Evolutionary conservation across 1,284 basidiomycete genomes (phyloP).

Genomic region (Marasmius sp.): DNA sequence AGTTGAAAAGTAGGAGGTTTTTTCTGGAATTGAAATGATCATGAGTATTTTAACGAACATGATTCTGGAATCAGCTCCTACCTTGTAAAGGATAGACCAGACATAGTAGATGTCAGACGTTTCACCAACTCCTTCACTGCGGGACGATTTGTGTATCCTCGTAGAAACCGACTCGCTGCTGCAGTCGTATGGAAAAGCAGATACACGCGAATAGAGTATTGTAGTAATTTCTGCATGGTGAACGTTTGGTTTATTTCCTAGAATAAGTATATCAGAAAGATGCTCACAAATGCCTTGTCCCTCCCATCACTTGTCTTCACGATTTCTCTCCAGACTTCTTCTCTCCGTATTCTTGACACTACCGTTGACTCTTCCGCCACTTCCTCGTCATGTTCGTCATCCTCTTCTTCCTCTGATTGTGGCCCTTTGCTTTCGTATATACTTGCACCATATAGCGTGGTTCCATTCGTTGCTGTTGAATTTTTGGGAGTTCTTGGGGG

Average conservation of each 20-base stretch:
- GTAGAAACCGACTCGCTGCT: conserved; percentile 42
- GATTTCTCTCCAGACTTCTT: conserved; percentile 78
- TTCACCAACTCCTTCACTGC: conserved; percentile 59
- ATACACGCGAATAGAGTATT: conserved; percentile 75
- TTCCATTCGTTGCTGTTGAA: conserved; percentile 40
- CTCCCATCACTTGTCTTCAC: conserved; percentile 71
- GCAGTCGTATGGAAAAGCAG: conserved; percentile 65
- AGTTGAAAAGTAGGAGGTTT: conserved; percentile 78
- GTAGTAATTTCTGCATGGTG: conserved; percentile 69
- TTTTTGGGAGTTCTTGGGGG: conserved; percentile 72
- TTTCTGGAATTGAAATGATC: conserved; percentile 48
- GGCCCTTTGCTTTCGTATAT: conserved; percentile 41
- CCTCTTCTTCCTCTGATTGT: conserved; percentile 24
- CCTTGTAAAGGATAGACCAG: conserved; percentile 72
- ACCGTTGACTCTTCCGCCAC: conserved; percentile 36
- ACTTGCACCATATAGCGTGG: conserved; percentile 35
- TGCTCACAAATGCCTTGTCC: conserved; percentile 77
- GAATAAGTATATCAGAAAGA: conserved; percentile 7
- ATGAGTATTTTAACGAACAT: conserved; percentile 3
- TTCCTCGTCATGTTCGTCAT: conserved; percentile 42
- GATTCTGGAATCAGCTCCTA: conserved; percentile 26
- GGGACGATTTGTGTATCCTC: conserved; percentile 40
- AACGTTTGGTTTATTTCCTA: background rate
- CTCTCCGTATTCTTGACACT: conserved; percentile 45
- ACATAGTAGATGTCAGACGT: conserved; percentile 59